Conservation (phyloP, 805 yeast species). For the Suhomyces vadensis region DNA sequence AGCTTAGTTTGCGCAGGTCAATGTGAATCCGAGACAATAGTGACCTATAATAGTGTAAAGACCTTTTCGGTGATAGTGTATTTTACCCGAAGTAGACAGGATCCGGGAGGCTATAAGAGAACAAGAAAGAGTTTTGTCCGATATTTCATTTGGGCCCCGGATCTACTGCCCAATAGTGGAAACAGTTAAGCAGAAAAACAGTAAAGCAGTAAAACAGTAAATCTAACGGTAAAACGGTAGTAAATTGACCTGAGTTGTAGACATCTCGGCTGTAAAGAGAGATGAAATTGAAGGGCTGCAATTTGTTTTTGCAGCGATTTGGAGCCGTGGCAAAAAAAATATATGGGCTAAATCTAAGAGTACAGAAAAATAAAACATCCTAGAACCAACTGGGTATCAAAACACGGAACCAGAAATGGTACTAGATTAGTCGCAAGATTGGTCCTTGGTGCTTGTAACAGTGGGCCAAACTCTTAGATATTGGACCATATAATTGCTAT, state of each 20-base stretch:
- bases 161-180: too few relatives aligned
- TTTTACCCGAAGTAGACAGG: neutral
- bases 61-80: neutral
- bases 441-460: too few relatives aligned
- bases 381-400: neutral
- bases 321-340: neutral
- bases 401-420: neutral
- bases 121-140: too few relatives aligned
- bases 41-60: neutral
- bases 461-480: too few relatives aligned
- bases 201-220: neutral
- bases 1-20: neutral
- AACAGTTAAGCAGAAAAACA: too few relatives aligned
- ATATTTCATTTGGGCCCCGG: too few relatives aligned
- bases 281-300: neutral
- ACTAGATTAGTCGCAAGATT: neutral
- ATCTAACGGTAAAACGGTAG: neutral
- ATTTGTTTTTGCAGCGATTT: neutral
- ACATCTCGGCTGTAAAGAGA: neutral
- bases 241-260: neutral
- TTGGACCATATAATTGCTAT: neutral
- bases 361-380: neutral
- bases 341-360: neutral
- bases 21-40: too few relatives aligned
- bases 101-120: too few relatives aligned